phyloP scores from a whole-genome alignment of 352 stramenopile genomes.

The Phytopythium aichiense region DNA sequence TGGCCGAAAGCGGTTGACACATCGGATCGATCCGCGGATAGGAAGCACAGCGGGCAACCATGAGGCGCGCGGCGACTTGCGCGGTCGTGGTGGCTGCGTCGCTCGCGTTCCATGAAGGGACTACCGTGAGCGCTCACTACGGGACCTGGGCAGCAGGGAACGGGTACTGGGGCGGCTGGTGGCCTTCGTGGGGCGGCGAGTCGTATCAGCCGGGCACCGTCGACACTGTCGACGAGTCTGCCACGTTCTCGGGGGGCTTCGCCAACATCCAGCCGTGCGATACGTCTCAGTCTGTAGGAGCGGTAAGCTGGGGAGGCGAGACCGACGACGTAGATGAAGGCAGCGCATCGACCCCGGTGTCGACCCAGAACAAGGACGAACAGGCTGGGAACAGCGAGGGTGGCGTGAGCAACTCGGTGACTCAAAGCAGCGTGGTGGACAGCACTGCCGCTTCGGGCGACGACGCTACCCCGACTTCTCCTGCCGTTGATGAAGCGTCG shows the following conservation, averaged over 20 bases:
- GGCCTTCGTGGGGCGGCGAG: background rate
- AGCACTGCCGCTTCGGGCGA: background rate
- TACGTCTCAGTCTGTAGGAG: background rate
- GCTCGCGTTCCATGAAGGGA: background rate
- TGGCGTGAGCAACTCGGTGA: background rate
- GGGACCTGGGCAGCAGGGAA: background rate
- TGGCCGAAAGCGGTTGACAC: background rate
- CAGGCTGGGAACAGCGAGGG: background rate
- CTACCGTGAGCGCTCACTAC: background rate
- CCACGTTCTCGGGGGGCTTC: background rate
- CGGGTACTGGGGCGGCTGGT: background rate
- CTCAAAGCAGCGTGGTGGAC: background rate
- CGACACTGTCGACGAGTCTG: background rate
- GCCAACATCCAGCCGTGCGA: background rate
- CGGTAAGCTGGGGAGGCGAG: background rate
- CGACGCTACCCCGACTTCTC: no score
- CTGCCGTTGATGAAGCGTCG: background rate
- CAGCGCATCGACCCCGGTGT: background rate
- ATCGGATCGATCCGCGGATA: background rate
- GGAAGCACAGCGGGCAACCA: background rate
- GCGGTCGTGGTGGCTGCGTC: background rate
- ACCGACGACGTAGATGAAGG: background rate
- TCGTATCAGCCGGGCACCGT: slow-evolving; percentile 4
- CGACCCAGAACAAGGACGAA: background rate
- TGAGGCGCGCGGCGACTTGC: background rate